Base-by-base conservation (phyloP, 352 stramenopile genomes). In the Globisporangium uncinulatum region DNA sequence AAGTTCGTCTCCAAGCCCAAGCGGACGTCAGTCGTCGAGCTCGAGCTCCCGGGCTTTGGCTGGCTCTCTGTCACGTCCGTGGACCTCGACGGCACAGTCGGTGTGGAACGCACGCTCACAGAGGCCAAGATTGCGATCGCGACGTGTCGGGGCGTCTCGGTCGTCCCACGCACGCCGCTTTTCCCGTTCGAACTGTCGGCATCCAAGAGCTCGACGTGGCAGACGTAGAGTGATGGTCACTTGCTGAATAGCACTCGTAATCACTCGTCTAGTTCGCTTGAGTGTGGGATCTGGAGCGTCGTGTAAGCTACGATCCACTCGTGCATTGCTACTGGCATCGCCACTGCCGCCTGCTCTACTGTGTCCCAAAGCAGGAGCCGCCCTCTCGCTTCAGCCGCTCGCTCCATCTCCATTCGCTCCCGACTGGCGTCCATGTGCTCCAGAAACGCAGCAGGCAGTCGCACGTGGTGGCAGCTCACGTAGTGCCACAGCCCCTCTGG, bases 401-500 rank as follows among this genome's bases (percentile, higher is more conserved):
- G 51, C 9, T 49, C 53, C 39, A 8, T 21, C 61, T 60, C n/a
- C 52, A 61, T 53, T 3, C 63, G 51, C 9, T 49, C 53, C 39
- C 76, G 77, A 54, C 69, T 79, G 17, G 62, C 51, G 8, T 70
- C 29, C 14, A 90, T 21, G 54, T 91, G 83, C 50, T 73, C 57
- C 7, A 90, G 57, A 61, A 93, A 89, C 7, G 71, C 63, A 3
- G 74, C 51, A 14, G 83, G 70, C 6, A 76, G 83, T 24, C 71
- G 75, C n/a, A 91, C 80, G 59, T 83, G 66, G 65, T 93, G 83
- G 42, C 67, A 34, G 24, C 49, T 46, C 2, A 93, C 63, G 51
- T 93, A 93, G 68, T 93, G 83, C 71, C 69, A 85, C 43, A 83
- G 87, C 29, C 74, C 83, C 58, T 93, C 83, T 1, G 83, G 83